Evolutionary conservation across 495 filamentous ascomycete genomes (phyloP), one percentile per base, ranked within the genome.

Genomic region (Aspergillus carlsbadensis): DNA sequence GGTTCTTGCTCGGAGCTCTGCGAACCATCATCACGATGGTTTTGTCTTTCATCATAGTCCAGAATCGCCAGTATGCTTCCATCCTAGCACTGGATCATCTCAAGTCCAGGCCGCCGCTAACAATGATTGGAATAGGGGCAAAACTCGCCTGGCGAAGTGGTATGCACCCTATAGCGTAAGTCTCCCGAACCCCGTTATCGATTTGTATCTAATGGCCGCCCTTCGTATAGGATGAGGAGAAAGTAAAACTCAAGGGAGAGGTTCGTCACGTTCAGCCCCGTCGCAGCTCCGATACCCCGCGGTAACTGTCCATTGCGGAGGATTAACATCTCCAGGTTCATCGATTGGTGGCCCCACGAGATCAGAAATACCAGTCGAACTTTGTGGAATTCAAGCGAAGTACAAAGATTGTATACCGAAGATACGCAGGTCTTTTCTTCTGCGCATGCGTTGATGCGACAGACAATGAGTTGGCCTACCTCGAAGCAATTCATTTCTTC

Each of bases 301-400:
- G 24, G 54, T 35, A 10, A 34, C 53, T 48, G 17, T 15, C 8
- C 34, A 20, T 40, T 44, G 42, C 42, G 42, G 35, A 31, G 20
- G 20, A 57, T 49, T 58, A 41, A 51, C 55, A 34, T 37, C 34
- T 48, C 51, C 57, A 93, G 89, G 87, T 97, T 68, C 94, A 98
- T 82, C 92, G 94, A 57, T 90, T 98, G 56, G 91, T 98, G 49
- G 94, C 94, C 4, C 94, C 94, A 10, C 87, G 94, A 63, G 94
- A 98, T 73, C 94, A 98, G 73, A 98, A 98, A 73, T 96, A 98
- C 77, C 94, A 98, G 70, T 96, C 90, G 69, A 98, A 98, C 77
- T 98, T 98, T 69, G 94, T 98, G 75, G 94, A 98, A 78, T 88
- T 89, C 72, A 78, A 78, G 44, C 65, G 70, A 48, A 91, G 83